A percentile compares a stretch with the other conserved stretches of the same genome.
phyloP scores from a whole-genome alignment of 345 rosid genomes.

The Barbarea vulgaris region DNA sequence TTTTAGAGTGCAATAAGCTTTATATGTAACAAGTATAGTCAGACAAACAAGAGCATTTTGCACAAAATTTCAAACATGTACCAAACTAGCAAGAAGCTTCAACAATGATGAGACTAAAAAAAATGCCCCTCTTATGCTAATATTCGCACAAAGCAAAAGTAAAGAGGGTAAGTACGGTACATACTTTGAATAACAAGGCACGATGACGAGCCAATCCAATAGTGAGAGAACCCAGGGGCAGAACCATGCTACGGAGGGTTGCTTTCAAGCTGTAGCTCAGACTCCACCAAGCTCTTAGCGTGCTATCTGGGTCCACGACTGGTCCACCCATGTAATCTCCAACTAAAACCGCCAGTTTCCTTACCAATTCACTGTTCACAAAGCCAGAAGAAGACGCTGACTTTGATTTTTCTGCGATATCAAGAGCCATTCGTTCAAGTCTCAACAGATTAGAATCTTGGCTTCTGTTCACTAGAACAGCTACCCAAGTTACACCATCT shows the following conservation, averaged over 20 bases:
- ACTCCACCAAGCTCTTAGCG: conserved; percentile 73
- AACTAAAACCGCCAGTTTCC: conserved; percentile 74
- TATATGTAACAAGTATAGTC: conserved; percentile 8
- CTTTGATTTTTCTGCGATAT: conserved; percentile 64
- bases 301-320: conserved; percentile 71
- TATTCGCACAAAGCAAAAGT: conserved; percentile 3
- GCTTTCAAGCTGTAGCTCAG: conserved; percentile 76
- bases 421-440: conserved; percentile 78
- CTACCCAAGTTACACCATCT: conserved; percentile 74
- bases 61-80: conserved; percentile 12
- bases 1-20: conserved; percentile 27
- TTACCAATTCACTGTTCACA: conserved; percentile 55
- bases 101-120: neutral
- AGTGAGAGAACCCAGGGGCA: conserved; percentile 89
- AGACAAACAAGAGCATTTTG: conserved; percentile 7
- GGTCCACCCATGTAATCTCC: conserved; percentile 94
- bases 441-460: conserved; percentile 72
- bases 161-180: conserved; percentile 19
- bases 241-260: conserved; percentile 80
- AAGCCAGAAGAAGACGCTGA: conserved; percentile 48
- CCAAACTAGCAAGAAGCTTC: conserved; percentile 14
- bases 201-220: conserved; percentile 98
- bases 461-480: conserved; percentile 80
- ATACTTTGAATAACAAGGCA: conserved; percentile 91
- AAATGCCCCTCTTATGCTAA: conserved; percentile 9